A percentile compares a stretch with the other conserved stretches of the same genome.
phyloP scores from a whole-genome alignment of 371 early-diverging fungal species.

The Choanephora cucurbitarum region DNA sequence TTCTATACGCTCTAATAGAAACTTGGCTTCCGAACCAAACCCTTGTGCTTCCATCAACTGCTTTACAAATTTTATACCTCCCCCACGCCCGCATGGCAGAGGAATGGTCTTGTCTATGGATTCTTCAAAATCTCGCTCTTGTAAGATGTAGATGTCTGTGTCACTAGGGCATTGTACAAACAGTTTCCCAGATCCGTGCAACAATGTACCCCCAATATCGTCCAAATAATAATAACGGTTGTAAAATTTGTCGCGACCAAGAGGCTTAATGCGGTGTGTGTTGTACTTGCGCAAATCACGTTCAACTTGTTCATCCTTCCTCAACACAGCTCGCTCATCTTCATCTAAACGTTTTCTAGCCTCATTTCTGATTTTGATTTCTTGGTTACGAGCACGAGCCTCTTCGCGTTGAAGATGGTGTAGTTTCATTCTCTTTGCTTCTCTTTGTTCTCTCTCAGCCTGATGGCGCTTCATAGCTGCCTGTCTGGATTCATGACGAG shows the following conservation, averaged over 20 bases:
- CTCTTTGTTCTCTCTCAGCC: slow-evolving; percentile 52
- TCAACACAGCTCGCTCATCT: slow-evolving; percentile 48
- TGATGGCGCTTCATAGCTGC: slow-evolving; percentile 56
- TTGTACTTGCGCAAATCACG: slow-evolving; percentile 62
- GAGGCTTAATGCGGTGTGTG: slow-evolving; percentile 68
- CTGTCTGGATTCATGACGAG: slow-evolving; percentile 56
- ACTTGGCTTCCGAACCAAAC: slow-evolving; percentile 25
- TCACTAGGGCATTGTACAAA: slow-evolving; percentile 64
- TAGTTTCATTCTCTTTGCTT: slow-evolving; percentile 43
- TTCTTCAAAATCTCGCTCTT: slow-evolving; percentile 35
- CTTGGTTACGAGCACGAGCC: slow-evolving; percentile 47
- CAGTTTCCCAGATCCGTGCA: slow-evolving; percentile 63
- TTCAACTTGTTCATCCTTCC: slow-evolving; percentile 64
- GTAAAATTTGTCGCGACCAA: slow-evolving; percentile 85
- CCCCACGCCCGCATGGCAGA: slow-evolving; percentile 51
- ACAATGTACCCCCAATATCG: slow-evolving; percentile 60
- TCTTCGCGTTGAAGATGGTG: slow-evolving; percentile 53
- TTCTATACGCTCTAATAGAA: slow-evolving; percentile 25
- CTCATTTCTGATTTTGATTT: slow-evolving; percentile 46
- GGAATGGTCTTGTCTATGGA: slow-evolving; percentile 15
- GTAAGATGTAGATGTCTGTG: slow-evolving; percentile 46
- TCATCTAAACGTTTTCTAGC: slow-evolving; percentile 52
- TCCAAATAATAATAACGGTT: slow-evolving; percentile 90
- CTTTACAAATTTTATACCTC: slow-evolving; percentile 34
- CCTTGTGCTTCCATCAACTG: slow-evolving; percentile 37